Conservation (phyloP, 2,329 filamentous ascomycete species). For the Fusarium sororula region DNA sequence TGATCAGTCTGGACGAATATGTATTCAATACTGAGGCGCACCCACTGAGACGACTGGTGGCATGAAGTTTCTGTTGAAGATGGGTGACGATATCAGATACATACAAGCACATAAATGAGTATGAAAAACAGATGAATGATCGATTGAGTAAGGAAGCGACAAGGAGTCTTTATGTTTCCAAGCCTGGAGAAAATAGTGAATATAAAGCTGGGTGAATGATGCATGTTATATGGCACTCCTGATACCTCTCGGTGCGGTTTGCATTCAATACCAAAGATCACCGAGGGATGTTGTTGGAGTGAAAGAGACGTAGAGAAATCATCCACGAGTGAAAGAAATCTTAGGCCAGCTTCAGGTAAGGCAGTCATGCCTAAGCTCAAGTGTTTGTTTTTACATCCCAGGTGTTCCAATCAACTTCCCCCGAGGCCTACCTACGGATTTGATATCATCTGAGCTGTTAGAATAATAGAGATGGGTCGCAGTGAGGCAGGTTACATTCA, state of each 20-base stretch:
- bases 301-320: neutral
- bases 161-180: neutral
- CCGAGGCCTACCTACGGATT: neutral
- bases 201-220: neutral
- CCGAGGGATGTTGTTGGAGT: neutral
- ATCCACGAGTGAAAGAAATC: neutral
- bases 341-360: neutral
- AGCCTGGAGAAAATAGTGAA: neutral
- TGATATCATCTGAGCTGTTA: neutral
- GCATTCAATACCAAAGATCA: neutral
- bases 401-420: neutral
- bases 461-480: neutral
- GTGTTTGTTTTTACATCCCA: neutral
- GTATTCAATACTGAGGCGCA: constrained; percentile 43
- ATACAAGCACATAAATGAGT: neutral
- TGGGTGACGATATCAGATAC: neutral
- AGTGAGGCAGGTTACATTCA: neutral
- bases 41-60: constrained; percentile 30
- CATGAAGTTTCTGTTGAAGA: neutral
- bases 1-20: constrained; percentile 41
- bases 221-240: neutral
- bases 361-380: no score
- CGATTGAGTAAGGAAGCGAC: neutral
- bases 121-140: neutral
- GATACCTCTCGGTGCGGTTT: neutral